phyloP scores from a whole-genome alignment of 257 asterid species.

The Linderniella brevidens region DNA sequence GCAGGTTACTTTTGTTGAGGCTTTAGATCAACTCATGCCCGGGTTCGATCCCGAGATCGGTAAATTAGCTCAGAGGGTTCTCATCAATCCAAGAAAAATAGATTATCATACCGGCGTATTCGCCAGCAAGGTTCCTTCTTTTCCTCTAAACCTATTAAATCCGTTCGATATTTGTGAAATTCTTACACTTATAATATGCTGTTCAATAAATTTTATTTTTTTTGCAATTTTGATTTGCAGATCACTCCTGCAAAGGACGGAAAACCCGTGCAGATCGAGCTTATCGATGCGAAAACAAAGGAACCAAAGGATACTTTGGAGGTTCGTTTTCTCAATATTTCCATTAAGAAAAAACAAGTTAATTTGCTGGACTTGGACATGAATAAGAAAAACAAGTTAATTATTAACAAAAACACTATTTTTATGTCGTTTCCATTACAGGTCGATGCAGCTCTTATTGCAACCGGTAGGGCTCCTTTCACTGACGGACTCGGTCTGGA shows the following conservation, averaged over 20 bases:
- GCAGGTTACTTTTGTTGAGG: constrained; percentile 29
- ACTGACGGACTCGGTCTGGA: constrained; percentile 94
- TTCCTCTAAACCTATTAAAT: too few species aligned
- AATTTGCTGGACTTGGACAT: neutral
- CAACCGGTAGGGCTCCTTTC: constrained; percentile 97
- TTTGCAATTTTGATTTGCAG: constrained; percentile 16
- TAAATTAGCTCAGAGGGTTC: constrained; percentile 63
- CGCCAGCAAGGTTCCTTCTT: constrained; percentile 47
- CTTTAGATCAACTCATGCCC: constrained; percentile 63
- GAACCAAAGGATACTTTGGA: constrained; percentile 75
- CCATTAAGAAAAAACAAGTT: neutral
- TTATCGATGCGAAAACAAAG: constrained; percentile 95
- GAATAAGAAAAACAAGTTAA: too few species aligned
- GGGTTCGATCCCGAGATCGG: constrained; percentile 85
- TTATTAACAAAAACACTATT: neutral
- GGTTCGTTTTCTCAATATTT: constrained; percentile 26
- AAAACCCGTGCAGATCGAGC: constrained; percentile 88
- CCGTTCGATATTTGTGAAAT: too few species aligned
- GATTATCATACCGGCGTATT: constrained; percentile 67
- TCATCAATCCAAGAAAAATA: constrained; percentile 62
- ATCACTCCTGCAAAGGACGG: constrained; percentile 96
- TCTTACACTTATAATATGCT: too few species aligned
- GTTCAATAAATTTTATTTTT: too few species aligned
- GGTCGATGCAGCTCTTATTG: constrained; percentile 98
- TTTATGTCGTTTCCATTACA: constrained; percentile 9